Evolutionary conservation across 495 filamentous ascomycete genomes (phyloP).

Genomic region (Aspergillus cavernicola): DNA sequence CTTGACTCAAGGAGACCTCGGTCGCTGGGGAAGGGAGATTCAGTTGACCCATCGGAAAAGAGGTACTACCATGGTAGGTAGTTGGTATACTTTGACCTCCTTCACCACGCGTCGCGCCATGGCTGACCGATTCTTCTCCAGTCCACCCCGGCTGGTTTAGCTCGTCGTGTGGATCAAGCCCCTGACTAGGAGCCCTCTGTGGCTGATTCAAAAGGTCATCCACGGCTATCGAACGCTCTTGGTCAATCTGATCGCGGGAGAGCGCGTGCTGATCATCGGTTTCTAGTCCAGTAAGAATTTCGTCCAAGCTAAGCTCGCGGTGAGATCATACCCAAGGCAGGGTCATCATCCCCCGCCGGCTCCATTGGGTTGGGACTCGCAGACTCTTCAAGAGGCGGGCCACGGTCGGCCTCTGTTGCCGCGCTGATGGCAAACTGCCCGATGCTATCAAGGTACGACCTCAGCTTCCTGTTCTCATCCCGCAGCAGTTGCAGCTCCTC

Average conservation of each 20-base stretch:
- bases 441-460: conserved; percentile 8
- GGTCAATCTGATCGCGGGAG: too few relatives aligned
- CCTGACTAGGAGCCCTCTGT: too few relatives aligned
- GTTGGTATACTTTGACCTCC: too few relatives aligned
- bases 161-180: too few relatives aligned
- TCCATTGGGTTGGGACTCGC: background rate
- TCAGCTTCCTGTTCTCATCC: conserved; percentile 4
- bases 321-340: background rate
- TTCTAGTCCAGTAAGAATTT: background rate
- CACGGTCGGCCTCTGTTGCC: background rate
- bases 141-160: too few relatives aligned
- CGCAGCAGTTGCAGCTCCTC: conserved; percentile 5
- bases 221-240: background rate
- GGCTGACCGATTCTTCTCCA: too few relatives aligned
- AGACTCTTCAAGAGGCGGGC: background rate
- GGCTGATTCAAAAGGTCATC: background rate
- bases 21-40: too few relatives aligned
- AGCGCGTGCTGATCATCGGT: background rate
- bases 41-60: too few relatives aligned
- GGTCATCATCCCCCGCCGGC: background rate
- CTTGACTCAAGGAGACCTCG: too few relatives aligned
- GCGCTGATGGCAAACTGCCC: conserved; percentile 5
- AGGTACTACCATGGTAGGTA: too few relatives aligned
- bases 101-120: too few relatives aligned
- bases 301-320: too few relatives aligned